phyloP scores from a whole-genome alignment of 139 green algal species.

The Micromonas commoda region DNA sequence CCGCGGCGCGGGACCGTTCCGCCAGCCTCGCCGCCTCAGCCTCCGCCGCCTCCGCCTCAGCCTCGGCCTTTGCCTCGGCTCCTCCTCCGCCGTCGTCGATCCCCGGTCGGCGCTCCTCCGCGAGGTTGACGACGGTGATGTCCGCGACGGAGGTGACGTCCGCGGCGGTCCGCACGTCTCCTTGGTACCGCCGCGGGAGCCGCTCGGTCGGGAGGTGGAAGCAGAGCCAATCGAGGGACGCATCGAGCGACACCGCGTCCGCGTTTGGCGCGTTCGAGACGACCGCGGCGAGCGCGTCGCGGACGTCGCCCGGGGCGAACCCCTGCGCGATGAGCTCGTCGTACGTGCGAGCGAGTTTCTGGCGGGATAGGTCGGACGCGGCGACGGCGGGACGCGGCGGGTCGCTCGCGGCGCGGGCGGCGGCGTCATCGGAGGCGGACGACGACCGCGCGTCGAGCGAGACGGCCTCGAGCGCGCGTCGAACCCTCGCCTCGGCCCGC shows the following conservation, averaged over 20 bases:
- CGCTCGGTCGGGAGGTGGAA: slow-evolving; percentile 51
- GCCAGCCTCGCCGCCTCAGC: neutral
- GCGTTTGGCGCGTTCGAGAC: neutral
- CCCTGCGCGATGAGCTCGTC: neutral
- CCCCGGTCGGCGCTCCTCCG: neutral
- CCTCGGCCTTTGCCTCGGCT: too few species aligned
- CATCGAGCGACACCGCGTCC: neutral
- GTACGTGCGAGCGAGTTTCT: too few species aligned
- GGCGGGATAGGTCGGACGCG: too few species aligned
- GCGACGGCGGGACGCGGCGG: too few species aligned
- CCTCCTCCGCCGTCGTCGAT: too few species aligned
- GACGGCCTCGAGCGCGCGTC: neutral
- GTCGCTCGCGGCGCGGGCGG: too few species aligned
- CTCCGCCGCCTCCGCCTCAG: neutral
- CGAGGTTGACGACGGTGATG: neutral
- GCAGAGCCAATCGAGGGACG: slow-evolving; percentile 70
- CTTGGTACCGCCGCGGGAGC: slow-evolving; percentile 52
- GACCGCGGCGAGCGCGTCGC: neutral
- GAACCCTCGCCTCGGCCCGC: neutral
- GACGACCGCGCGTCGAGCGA: neutral
- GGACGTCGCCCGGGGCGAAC: neutral
- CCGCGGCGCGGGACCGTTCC: neutral
- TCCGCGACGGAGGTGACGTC: neutral
- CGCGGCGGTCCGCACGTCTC: neutral
- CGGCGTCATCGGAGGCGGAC: neutral